A percentile compares a stretch with the other conserved stretches of the same genome.
Evolutionary conservation across 2,329 filamentous ascomycete species (phyloP).

Genomic region (Cercospora sesami): DNA sequence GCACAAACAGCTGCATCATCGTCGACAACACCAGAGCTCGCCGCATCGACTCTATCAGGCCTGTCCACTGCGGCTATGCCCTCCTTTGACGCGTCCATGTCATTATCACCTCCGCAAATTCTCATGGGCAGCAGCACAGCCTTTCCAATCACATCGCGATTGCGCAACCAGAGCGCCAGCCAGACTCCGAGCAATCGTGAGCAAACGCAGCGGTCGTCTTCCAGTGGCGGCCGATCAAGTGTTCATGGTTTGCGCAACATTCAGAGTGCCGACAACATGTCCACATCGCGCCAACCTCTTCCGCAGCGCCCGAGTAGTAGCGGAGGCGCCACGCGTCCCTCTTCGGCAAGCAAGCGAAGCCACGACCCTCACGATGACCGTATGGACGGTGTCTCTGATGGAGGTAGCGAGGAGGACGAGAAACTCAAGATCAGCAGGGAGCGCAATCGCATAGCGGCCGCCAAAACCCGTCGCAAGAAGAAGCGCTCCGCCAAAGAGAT

Average conservation of each 20-base stretch:
- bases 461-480: slow-evolving; percentile 18
- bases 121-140: background rate
- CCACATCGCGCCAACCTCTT: background rate
- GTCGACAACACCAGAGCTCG: slow-evolving; percentile 7
- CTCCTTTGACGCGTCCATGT: background rate
- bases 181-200: background rate
- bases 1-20: background rate
- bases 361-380: background rate
- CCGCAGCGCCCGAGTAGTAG: background rate
- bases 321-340: background rate
- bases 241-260: background rate
- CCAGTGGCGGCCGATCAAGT: background rate
- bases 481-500: slow-evolving; percentile 17
- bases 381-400: background rate
- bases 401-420: slow-evolving; percentile 3
- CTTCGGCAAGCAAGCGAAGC: background rate
- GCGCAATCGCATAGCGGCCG: slow-evolving; percentile 16
- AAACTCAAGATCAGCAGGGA: slow-evolving; percentile 15
- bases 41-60: background rate
- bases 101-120: background rate
- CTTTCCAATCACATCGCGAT: background rate
- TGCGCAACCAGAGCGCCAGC: background rate
- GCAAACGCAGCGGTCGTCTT: background rate
- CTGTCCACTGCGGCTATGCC: background rate
- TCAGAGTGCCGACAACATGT: slow-evolving; percentile 10